A percentile compares a stretch with the other conserved stretches of the same genome.
phyloP scores from a whole-genome alignment of 2,329 filamentous ascomycete genomes.

The Colletotrichum falcatum region DNA sequence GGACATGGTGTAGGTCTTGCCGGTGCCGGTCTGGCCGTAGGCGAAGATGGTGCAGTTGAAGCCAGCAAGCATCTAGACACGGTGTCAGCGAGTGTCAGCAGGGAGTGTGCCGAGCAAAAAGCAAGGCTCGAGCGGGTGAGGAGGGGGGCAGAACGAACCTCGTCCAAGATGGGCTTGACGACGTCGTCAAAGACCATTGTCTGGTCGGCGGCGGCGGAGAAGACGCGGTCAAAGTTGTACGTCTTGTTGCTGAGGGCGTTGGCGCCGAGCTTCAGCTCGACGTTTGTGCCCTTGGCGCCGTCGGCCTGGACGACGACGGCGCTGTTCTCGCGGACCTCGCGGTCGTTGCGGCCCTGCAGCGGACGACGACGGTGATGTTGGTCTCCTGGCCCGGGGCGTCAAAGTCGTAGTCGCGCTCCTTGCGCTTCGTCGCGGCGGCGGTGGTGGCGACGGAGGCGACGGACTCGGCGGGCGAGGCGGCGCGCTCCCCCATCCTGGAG shows the following conservation, averaged over 20 bases:
- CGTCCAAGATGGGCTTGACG: slow-evolving; percentile 90
- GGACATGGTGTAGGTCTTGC: slow-evolving; percentile 99
- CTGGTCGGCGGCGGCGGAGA: slow-evolving; percentile 94
- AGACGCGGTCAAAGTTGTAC: slow-evolving; percentile 97
- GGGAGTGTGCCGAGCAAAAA: background rate
- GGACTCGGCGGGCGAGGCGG: slow-evolving; percentile 79
- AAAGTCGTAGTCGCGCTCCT: slow-evolving; percentile 85
- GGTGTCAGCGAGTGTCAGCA: too few relatives aligned
- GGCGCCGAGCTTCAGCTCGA: slow-evolving; percentile 92
- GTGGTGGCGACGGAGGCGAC: slow-evolving; percentile 69
- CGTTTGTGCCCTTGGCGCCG: slow-evolving; percentile 84
- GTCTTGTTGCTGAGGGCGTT: slow-evolving; percentile 95
- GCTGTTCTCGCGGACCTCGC: slow-evolving; percentile 94
- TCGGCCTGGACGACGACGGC: slow-evolving; percentile 90
- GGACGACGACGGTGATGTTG: slow-evolving; percentile 97
- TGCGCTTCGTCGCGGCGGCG: slow-evolving; percentile 79
- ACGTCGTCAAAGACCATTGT: slow-evolving; percentile 95
- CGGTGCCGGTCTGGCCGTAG: slow-evolving; percentile 97
- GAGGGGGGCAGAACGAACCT: slow-evolving; percentile 66
- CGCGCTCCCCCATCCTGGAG: slow-evolving; percentile 50
- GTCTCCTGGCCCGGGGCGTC: slow-evolving; percentile 80
- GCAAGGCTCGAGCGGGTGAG: slow-evolving; percentile 40
- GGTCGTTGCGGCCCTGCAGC: slow-evolving; percentile 93
- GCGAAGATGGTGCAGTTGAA: slow-evolving; percentile 99
- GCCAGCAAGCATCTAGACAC: slow-evolving; percentile 83